Evolutionary conservation across 306 rosid species (phyloP).

Genomic region (Vachellia pachyceras): DNA sequence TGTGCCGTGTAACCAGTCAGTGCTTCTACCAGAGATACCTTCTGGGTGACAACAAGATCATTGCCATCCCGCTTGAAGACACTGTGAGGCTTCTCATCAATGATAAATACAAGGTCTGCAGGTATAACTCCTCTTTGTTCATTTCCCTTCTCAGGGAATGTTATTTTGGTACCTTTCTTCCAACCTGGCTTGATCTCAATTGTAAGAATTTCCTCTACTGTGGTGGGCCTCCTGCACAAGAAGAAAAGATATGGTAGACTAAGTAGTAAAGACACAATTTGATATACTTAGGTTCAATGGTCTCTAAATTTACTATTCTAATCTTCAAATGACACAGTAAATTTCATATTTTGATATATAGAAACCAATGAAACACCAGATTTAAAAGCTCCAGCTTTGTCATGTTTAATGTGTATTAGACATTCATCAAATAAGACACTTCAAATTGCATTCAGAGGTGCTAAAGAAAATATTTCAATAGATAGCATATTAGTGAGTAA

Average conservation of each 20-base stretch:
- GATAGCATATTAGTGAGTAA: background rate
- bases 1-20: conserved; percentile 74
- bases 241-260: conserved; percentile 29
- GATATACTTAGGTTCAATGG: background rate
- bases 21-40: conserved; percentile 76
- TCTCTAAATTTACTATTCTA: background rate
- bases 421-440: background rate
- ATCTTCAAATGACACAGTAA: background rate
- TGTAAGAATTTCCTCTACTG: conserved; percentile 72
- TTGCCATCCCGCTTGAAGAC: conserved; percentile 83
- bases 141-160: conserved; percentile 85
- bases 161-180: conserved; percentile 92
- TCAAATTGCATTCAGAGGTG: background rate
- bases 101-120: conserved; percentile 77
- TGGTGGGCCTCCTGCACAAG: conserved; percentile 60
- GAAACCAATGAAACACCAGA: background rate
- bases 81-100: conserved; percentile 81
- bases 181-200: conserved; percentile 87
- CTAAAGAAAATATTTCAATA: background rate
- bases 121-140: conserved; percentile 73
- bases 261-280: conserved; percentile 5
- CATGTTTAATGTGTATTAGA: background rate
- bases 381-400: background rate
- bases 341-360: background rate
- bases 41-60: conserved; percentile 72